A percentile compares a stretch with the other conserved stretches of the same genome.
Conservation (phyloP, 345 rosid genomes). For the Arabis alpina region DNA sequence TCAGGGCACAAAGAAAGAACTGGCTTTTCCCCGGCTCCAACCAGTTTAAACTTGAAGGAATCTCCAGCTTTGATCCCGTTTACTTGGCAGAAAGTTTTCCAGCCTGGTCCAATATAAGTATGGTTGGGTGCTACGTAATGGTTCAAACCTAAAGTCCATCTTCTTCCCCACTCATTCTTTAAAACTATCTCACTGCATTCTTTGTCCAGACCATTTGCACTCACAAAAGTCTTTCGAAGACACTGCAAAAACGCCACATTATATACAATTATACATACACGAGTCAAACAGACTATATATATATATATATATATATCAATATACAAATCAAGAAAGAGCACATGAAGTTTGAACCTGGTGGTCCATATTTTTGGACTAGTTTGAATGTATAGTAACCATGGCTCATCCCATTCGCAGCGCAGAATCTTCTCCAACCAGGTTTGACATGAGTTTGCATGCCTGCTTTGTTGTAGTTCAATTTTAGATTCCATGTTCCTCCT, state of each 20-base stretch:
- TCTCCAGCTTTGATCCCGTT: constrained; percentile 29
- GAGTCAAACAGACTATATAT: not conserved
- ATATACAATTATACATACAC: not conserved
- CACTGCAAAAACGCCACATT: constrained; percentile 14
- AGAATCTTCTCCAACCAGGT: constrained; percentile 37
- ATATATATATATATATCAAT: too few relatives aligned
- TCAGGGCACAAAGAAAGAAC: constrained; percentile 22
- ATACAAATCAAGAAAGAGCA: too few relatives aligned
- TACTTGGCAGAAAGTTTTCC: constrained; percentile 30
- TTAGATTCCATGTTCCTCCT: constrained; percentile 19
- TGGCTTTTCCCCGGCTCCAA: not conserved
- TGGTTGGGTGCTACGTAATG: not conserved
- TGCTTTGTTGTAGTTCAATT: not conserved
- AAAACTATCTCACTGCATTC: constrained; percentile 23
- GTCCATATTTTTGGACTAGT: constrained; percentile 12
- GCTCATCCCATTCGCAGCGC: constrained; percentile 21
- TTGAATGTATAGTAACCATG: constrained; percentile 16
- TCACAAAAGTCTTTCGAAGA: constrained; percentile 17
- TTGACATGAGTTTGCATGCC: not conserved
- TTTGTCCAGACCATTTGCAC: constrained; percentile 19
- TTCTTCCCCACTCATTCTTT: constrained; percentile 18
- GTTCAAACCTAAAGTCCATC: constrained; percentile 21
- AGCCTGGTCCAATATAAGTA: constrained; percentile 21
- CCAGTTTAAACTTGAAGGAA: constrained; percentile 15
- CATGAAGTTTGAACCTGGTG: too few relatives aligned